Base-by-base conservation (phyloP, 2,329 filamentous ascomycete genomes). In the Aspergillus japonicus region DNA sequence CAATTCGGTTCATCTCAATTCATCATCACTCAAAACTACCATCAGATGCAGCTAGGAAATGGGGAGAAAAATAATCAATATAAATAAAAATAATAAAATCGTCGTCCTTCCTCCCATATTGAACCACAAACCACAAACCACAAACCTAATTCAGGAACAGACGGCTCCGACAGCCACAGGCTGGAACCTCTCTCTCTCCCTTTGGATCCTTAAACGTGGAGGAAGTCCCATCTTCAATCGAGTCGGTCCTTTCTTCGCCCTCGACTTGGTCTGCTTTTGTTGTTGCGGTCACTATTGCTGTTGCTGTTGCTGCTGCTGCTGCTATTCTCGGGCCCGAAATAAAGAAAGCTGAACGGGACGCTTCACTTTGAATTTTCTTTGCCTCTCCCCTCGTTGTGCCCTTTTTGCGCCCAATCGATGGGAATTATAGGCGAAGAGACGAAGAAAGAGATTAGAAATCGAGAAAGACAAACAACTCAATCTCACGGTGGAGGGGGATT, bases 131-230 rank as follows among this genome's bases (percentile, higher is more conserved):
- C 24, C 42, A 48, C 24, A 29, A 44, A 5, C 53, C 33, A 16
- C 39, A 44, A 44, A 44, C 39, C 39, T 44, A 44, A 29, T 29
- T 47, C 26, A 47, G 42, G 42, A 21, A 55, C 39, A 48, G n/a
- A 23, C 21, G 1, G 23, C 11, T 21, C 33, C 16, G 21, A 55
- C 44, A 31, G 29, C 31, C 16, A 47, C 44, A 44, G 24, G 24
- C n/a, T 39, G 21, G 26, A 50, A 42, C 26, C 26, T 53, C 51
- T 53, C 26, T 53, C 26, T 47, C 52, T 47, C 29, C 50, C 53
- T 47, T 47, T 16, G 16, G 7, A 44, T 44, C 39, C 53, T 48
- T 55, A 55, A 55, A 55, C 53, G 53, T 55, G 53, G 53, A 33
- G 42, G 19, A 31, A 31, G 14, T 48, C 53, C 53, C 53, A 55